Evolutionary conservation across 2,329 filamentous ascomycete species (phyloP).

Genomic region (Alternaria gaisen): DNA sequence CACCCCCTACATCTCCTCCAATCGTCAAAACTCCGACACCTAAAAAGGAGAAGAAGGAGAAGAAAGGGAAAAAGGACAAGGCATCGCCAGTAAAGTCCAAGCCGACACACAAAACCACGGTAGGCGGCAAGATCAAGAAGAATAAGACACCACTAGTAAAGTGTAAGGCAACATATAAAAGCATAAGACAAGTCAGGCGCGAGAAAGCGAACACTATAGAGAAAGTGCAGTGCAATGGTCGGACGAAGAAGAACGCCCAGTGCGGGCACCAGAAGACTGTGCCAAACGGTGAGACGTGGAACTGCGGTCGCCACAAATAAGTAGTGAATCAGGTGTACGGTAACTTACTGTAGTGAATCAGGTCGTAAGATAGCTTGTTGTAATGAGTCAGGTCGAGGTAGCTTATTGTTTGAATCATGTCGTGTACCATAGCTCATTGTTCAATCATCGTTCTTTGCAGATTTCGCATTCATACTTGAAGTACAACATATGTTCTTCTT

Average conservation of each 20-base stretch:
- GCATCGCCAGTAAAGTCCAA: background rate
- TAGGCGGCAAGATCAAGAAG: background rate
- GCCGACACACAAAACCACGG: background rate
- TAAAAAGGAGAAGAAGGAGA: background rate
- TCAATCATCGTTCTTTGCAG: background rate
- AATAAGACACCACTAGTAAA: too few species aligned
- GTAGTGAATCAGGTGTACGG: too few species aligned
- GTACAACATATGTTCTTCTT: background rate
- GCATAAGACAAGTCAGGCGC: too few species aligned
- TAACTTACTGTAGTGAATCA: too few species aligned
- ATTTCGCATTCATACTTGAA: background rate
- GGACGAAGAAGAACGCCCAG: background rate
- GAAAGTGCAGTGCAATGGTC: background rate
- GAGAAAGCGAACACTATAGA: background rate
- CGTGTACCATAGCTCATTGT: background rate
- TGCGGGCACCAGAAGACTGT: background rate
- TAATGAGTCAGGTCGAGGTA: too few species aligned
- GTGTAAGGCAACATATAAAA: too few species aligned
- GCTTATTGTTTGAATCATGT: too few species aligned
- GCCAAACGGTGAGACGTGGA: background rate
- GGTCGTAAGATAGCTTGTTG: too few species aligned
- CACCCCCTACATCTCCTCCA: background rate
- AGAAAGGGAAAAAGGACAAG: background rate
- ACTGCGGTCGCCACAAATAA: constrained; percentile 7
- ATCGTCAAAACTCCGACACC: background rate